These are phyloP conservation scores for Salix purpurea DNA, from an alignment of 345 rosid genomes.

Conservation along the genomic window DNA sequence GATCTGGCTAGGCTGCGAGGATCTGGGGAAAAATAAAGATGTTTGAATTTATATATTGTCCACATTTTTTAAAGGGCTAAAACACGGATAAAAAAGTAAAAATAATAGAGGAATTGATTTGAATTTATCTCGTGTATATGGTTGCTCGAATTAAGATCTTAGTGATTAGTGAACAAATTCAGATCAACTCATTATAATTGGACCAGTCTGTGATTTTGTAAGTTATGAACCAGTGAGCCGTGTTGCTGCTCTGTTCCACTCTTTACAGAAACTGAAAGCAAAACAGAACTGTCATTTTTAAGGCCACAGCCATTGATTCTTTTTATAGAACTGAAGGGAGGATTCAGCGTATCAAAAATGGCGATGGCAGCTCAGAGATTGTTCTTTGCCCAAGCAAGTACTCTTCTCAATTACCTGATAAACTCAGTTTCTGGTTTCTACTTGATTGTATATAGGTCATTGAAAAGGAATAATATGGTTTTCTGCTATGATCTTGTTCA, in stretches of 20 bases:
- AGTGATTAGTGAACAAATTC: not conserved
- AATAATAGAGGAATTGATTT: not conserved
- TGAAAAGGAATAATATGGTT: not conserved
- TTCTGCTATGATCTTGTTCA: slow-evolving; percentile 3
- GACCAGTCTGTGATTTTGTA: not conserved
- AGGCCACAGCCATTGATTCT: not conserved
- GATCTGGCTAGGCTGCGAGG: not conserved
- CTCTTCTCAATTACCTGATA: not conserved
- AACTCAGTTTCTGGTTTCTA: not conserved
- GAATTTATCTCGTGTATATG: not conserved
- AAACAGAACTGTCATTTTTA: not conserved
- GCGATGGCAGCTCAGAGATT: slow-evolving; percentile 18
- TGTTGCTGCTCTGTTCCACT: not conserved
- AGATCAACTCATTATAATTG: not conserved
- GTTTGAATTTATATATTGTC: not conserved
- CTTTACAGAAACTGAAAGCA: not conserved
- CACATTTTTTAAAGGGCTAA: not conserved
- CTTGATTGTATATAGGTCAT: not conserved
- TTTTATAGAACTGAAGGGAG: not conserved
- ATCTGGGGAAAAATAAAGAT: too few relatives aligned
- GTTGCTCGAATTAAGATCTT: not conserved
- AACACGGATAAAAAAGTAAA: not conserved
- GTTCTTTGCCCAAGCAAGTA: slow-evolving; percentile 14
- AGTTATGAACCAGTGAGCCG: not conserved
- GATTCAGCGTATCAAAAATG: slow-evolving; percentile 20